These are phyloP conservation scores for Didymella arachidicola DNA, from an alignment of 2,329 filamentous ascomycete genomes.

Conservation along the genomic window DNA sequence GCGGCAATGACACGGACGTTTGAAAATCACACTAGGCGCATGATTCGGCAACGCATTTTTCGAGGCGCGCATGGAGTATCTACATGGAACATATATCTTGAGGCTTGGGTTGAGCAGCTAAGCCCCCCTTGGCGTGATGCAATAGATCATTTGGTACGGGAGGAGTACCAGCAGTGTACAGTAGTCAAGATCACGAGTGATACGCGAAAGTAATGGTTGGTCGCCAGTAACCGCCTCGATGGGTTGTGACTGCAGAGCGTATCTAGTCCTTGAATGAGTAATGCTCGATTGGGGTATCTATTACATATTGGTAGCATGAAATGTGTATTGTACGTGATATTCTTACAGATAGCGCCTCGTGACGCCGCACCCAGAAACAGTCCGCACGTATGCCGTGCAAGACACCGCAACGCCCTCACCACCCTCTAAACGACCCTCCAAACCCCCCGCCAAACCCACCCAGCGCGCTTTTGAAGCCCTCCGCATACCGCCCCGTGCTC, in stretches of 20 bases:
- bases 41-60: slow-evolving; percentile 6
- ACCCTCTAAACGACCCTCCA: slow-evolving; percentile 3
- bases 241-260: no score
- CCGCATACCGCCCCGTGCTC: slow-evolving; percentile 27
- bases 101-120: not conserved
- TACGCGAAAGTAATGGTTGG: not conserved
- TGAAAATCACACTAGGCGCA: slow-evolving; percentile 4
- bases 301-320: no score
- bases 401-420: not conserved
- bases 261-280: no score
- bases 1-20: not conserved
- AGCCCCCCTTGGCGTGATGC: slow-evolving; percentile 1
- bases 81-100: slow-evolving; percentile 3
- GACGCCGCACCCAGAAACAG: no score
- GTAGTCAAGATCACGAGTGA: not conserved
- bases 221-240: no score
- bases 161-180: not conserved
- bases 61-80: slow-evolving; percentile 12
- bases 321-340: no score
- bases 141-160: slow-evolving; percentile 1
- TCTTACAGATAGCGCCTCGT: no score
- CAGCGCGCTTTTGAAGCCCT: slow-evolving; percentile 3
- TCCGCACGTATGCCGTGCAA: no score
- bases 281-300: no score
- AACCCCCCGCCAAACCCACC: slow-evolving; percentile 2